Evolutionary conservation across 106 monocot species (phyloP).

Genomic region (Dendrobium officinale): DNA sequence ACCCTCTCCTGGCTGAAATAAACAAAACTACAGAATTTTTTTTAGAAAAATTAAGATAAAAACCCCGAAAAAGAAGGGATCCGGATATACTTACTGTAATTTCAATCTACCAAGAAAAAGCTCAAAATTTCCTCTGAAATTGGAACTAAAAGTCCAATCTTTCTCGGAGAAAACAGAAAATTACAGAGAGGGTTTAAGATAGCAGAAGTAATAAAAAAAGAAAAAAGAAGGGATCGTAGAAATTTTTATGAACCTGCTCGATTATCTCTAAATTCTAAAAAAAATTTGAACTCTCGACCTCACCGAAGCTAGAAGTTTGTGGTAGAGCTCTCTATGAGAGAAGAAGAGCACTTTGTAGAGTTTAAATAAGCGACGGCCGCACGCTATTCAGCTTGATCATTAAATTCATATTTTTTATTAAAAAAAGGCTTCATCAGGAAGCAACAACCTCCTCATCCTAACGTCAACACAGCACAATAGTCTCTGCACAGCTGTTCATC

Average conservation of each 20-base stretch:
- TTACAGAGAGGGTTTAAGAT: background rate
- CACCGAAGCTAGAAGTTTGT: slow-evolving; percentile 17
- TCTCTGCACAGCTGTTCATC: no score
- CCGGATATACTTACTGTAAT: slow-evolving; percentile 6
- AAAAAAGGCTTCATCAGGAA: background rate
- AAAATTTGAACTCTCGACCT: slow-evolving; percentile 14
- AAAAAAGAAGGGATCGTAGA: no score
- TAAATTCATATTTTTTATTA: background rate
- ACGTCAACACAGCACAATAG: background rate
- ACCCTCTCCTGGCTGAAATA: slow-evolving; percentile 12
- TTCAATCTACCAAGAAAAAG: background rate
- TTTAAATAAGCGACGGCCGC: slow-evolving; percentile 9
- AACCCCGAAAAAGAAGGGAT: slow-evolving; percentile 12
- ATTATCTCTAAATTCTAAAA: background rate
- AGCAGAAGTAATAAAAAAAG: no score
- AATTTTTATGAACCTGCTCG: no score
- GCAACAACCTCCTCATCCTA: background rate
- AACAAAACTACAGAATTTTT: background rate
- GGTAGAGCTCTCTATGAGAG: slow-evolving; percentile 19
- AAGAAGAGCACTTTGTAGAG: background rate
- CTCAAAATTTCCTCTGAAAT: background rate
- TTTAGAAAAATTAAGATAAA: slow-evolving; percentile 7
- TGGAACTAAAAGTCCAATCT: background rate
- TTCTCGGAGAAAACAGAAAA: slow-evolving; percentile 1
- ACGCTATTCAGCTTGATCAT: background rate